A percentile compares a stretch with the other conserved stretches of the same genome.
Conservation (phyloP, 23 red algal genomes). For the Rhodosorus marinus region DNA sequence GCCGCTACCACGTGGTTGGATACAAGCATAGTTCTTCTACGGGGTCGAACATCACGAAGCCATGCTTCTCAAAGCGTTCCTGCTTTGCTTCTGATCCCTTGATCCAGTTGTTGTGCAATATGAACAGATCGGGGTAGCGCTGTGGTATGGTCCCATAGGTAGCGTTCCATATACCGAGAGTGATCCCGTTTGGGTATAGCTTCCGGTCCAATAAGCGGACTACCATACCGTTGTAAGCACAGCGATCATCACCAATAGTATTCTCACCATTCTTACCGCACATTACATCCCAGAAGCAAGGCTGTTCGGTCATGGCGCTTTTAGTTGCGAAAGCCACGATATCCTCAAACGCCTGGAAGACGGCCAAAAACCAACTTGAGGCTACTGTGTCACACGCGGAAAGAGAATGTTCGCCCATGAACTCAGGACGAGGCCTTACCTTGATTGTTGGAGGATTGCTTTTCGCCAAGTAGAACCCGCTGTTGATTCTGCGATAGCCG, state of each 20-base stretch:
- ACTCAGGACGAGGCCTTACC: no score
- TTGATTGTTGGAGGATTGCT: slow-evolving; percentile 67
- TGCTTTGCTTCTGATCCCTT: slow-evolving; percentile 65
- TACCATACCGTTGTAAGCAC: slow-evolving; percentile 61
- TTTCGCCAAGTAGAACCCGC: slow-evolving; percentile 67
- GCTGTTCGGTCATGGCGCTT: slow-evolving; percentile 89
- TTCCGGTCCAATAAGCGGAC: slow-evolving; percentile 55
- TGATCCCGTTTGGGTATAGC: slow-evolving; percentile 80
- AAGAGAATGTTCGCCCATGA: no score
- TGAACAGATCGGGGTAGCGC: slow-evolving; percentile 44
- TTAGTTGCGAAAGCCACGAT: slow-evolving; percentile 74
- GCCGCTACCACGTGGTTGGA: slow-evolving; percentile 42
- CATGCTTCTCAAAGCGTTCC: slow-evolving; percentile 51
- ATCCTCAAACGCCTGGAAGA: slow-evolving; percentile 65
- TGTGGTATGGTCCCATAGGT: slow-evolving; percentile 29
- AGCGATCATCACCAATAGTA: slow-evolving; percentile 43
- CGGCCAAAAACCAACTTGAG: no score
- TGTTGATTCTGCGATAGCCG: slow-evolving; percentile 70
- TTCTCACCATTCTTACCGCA: slow-evolving; percentile 82
- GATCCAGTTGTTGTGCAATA: slow-evolving; percentile 99
- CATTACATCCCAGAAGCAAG: slow-evolving; percentile 89
- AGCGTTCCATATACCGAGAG: slow-evolving; percentile 73
- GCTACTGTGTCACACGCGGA: no score
- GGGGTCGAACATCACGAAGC: slow-evolving; percentile 63
- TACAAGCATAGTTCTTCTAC: slow-evolving; percentile 78